Evolutionary conservation across 1,139 yeast genomes (phyloP).

Genomic region (Hansenula sp.): DNA sequence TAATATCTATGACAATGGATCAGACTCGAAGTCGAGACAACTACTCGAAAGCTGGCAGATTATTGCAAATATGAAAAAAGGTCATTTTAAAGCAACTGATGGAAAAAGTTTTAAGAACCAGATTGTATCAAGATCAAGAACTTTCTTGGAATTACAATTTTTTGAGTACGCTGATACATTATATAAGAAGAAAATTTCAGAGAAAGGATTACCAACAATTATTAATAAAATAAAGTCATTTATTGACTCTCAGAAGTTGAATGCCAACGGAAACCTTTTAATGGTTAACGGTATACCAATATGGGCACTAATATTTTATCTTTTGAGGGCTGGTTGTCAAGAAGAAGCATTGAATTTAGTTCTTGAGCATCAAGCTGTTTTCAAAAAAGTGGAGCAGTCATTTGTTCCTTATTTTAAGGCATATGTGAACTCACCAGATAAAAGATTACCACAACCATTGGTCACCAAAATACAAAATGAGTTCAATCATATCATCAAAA

Average conservation of each 20-base stretch:
- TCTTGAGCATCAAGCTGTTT: constrained; percentile 47
- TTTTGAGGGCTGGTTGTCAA: constrained; percentile 78
- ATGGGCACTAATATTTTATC: constrained; percentile 86
- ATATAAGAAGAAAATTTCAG: constrained; percentile 58
- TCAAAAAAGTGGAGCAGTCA: constrained; percentile 79
- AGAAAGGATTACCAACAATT: constrained; percentile 66
- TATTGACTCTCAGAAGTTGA: constrained; percentile 44
- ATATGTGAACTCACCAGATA: constrained; percentile 54
- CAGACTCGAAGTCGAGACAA: constrained; percentile 58
- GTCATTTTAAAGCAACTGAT: constrained; percentile 18
- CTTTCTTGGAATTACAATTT: constrained; percentile 72
- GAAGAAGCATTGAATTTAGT: constrained; percentile 70
- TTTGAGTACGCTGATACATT: constrained; percentile 68
- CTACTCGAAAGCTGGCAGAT: constrained; percentile 63
- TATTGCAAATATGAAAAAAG: constrained; percentile 34
- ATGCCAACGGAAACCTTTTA: constrained; percentile 42
- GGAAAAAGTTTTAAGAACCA: constrained; percentile 40
- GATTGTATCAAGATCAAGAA: constrained; percentile 53
- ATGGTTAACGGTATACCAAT: constrained; percentile 80
- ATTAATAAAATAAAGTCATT: constrained; percentile 69
- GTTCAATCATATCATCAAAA: constrained; percentile 80
- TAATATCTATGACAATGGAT: constrained; percentile 26
- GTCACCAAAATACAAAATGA: constrained; percentile 72
- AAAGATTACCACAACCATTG: constrained; percentile 58
- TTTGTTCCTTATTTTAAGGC: constrained; percentile 79